Percentiles rank a stretch among this genome's conserved stretches.
phyloP scores from a whole-genome alignment of 805 yeast species.

The Lipomyces starkeyi region DNA sequence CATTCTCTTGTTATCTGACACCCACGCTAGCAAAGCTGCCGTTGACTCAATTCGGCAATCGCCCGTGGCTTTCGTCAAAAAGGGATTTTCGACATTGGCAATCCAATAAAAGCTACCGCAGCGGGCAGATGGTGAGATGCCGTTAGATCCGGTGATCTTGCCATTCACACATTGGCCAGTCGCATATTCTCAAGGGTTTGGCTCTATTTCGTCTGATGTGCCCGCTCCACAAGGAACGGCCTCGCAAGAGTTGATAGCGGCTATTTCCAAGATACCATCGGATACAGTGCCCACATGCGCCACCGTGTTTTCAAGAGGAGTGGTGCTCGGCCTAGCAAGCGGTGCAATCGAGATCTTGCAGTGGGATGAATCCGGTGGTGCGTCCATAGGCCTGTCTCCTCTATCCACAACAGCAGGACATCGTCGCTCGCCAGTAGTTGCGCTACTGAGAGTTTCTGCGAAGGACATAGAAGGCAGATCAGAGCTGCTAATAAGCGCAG shows the following conservation, averaged over 20 bases:
- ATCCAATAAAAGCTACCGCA: background rate
- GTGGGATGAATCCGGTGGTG: conserved; percentile 24
- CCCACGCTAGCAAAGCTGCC: background rate
- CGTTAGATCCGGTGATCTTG: conserved; percentile 32
- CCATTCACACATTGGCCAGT: conserved; percentile 39
- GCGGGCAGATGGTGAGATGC: conserved; percentile 18
- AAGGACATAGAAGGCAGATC: conserved; percentile 36
- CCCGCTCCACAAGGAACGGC: conserved; percentile 11
- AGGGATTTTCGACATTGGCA: background rate
- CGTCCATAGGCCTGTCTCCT: conserved; percentile 15
- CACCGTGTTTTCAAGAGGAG: conserved; percentile 33
- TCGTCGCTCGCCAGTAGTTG: conserved; percentile 33
- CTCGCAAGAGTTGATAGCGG: conserved; percentile 12
- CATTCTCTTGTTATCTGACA: background rate
- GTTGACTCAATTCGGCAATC: background rate
- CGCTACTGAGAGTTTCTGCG: conserved; percentile 33
- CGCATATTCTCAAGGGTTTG: conserved; percentile 12
- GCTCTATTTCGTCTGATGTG: background rate
- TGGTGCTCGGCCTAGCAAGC: conserved; percentile 30
- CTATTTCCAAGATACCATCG: conserved; percentile 22
- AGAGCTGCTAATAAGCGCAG: conserved; percentile 31
- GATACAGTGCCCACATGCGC: conserved; percentile 35
- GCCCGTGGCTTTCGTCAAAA: background rate
- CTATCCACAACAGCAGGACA: conserved; percentile 37
- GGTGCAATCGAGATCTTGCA: conserved; percentile 35